Evolutionary conservation across 2,329 filamentous ascomycete species (phyloP), one percentile per base, ranked within the genome.

Genomic region (Ophiostoma triangulosporum): DNA sequence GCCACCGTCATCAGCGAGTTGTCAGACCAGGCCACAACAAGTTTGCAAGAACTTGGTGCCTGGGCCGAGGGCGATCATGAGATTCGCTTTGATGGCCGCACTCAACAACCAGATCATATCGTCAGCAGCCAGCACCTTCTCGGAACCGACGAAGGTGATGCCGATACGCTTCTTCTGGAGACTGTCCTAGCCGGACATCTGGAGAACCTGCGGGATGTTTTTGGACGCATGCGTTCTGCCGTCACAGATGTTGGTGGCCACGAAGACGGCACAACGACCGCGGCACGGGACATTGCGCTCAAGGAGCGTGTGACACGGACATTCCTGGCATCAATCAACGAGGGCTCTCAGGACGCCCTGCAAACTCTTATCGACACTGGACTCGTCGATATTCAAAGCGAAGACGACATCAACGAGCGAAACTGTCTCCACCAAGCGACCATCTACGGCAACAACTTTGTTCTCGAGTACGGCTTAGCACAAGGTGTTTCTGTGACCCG

Each of bases 371-470:
- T 96, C 26, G 81, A 86, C 49, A 95, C 90, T 2, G 80, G 81
- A 0, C 71, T 93, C 24, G 87, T 98, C 32, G 85, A 97, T 65
- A 77, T 96, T n/a, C 83, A 88, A 62, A 93, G 89, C 0, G 88
- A 95, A 62, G 93, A 98, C 65, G 90, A 96, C 62, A 97, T 98
- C 66, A 98, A 97, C 62, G 91, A 96, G 70, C 80, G 93, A 38
- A 98, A 96, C 63, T 95, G 90, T 64, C 74, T 98, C 48, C 93
- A 98, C 62, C 93, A 97, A 69, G 88, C 93, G n/a, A 85, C 90
- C 1, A 96, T 97, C 51, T 95, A 94, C 57, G 90, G 90, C 20
- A 90, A 90, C 62, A 70, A 78, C 9, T 83, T 86, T 60, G 86
- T 96, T 29, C 72, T 97, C 55, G 73, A 79, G 50, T 81, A 85